Evolutionary conservation across 768 basidiomycete species (phyloP), one percentile per base, ranked within the genome.

Genomic region (Tricholoma hemisulphureum): DNA sequence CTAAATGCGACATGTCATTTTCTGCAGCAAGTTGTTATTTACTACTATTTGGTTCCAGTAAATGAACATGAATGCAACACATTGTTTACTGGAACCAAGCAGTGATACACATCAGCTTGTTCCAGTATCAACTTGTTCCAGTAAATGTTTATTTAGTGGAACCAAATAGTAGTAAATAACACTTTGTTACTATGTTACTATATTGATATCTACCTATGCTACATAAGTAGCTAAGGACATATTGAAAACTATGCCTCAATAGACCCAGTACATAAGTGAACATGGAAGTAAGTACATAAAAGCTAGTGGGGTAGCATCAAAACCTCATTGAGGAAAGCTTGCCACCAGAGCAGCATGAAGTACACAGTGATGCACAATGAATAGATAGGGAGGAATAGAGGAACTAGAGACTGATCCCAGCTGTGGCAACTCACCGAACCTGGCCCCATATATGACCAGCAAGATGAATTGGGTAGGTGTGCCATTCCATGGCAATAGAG

Each of bases 311-410:
- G 54, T 46, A n/a, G n/a, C n/a, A n/a, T n/a, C n/a, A n/a, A n/a
- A n/a, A n/a, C n/a, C n/a, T n/a, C n/a, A n/a, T n/a, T 51, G 46
- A 39, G 49, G 56, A 39, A 57, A 57, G 56, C 56, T 57, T 57
- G 48, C 56, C 56, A 57, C 56, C 49, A 51, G 16, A 3, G 14
- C 18, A 21, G 49, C 24, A 6, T 8, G 56, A 57, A 57, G 21
- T 51, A 57, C 49, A 57, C 32, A 39, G 37, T 41, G 23, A 50
- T 29, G 26, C 9, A 14, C 50, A 51, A 13, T 20, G 13, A 9
- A 6, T 18, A 45, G 5, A 24, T 45, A 45, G 9, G 6, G 16
- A 2, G 9, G 13, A 18, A 50, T 24, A 21, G 49, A n/a, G 6
- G 13, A 29, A 9, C 31, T 28, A 34, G 24, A 31, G 39, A 16